A percentile compares a stretch with the other conserved stretches of the same genome.
Evolutionary conservation across 176 grass and related monocot genomes (phyloP).

Genomic region (Neostapfia colusana): DNA sequence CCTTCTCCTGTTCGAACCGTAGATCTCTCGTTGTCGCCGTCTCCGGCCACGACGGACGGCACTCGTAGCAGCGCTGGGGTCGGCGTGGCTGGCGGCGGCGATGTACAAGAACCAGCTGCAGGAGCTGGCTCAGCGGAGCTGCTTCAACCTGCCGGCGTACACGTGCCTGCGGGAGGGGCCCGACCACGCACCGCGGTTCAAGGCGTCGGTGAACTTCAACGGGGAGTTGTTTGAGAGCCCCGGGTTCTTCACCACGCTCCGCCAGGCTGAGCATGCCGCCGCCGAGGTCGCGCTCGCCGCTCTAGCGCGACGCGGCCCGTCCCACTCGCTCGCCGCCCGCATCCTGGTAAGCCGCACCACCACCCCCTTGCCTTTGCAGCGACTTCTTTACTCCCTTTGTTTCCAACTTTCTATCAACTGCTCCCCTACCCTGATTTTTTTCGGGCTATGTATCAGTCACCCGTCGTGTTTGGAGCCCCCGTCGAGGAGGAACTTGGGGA

Average conservation of each 20-base stretch:
- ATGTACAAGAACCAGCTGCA: constrained; percentile 99
- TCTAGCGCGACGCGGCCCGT: constrained; percentile 77
- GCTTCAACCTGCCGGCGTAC: constrained; percentile 99
- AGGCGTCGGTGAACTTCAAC: constrained; percentile 90
- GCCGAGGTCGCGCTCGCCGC: constrained; percentile 89
- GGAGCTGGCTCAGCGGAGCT: constrained; percentile 98
- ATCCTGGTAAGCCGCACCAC: constrained; percentile 77
- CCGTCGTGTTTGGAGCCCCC: not conserved
- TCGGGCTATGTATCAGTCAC: not conserved
- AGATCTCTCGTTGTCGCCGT: constrained; percentile 46
- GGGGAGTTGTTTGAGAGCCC: constrained; percentile 91
- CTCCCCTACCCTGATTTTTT: not conserved
- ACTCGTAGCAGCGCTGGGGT: constrained; percentile 22
- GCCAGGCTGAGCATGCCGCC: constrained; percentile 95
- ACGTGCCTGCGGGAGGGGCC: constrained; percentile 94
- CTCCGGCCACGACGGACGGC: constrained; percentile 42
- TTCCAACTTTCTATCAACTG: not conserved
- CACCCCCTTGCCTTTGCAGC: too few species aligned
- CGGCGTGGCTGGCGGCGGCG: constrained; percentile 19
- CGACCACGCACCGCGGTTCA: constrained; percentile 97
- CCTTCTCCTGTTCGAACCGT: not conserved
- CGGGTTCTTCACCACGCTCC: constrained; percentile 87
- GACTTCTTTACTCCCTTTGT: not conserved
- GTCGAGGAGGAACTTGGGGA: constrained; percentile 38
- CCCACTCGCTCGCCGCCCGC: constrained; percentile 89